Evolutionary conservation across 768 basidiomycete species (phyloP).

Genomic region (Boletus subcaerulescens): DNA sequence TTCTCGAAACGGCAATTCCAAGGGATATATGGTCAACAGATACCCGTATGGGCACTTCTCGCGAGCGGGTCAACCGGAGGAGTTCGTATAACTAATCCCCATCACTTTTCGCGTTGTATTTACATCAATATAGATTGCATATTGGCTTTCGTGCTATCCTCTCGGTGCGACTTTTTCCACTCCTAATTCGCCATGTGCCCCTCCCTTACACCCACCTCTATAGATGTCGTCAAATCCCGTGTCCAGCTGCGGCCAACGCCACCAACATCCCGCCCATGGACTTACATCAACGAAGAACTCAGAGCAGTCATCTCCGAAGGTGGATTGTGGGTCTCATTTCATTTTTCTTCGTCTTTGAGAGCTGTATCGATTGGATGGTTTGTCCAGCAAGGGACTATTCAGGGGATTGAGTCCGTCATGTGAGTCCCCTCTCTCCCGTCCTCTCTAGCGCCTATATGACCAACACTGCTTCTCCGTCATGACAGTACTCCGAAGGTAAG

Average conservation of each 20-base stretch:
- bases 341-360: background rate
- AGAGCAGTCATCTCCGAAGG: constrained; percentile 63
- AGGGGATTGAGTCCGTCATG: constrained; percentile 74
- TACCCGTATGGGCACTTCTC: constrained; percentile 85
- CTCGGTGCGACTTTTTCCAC: constrained; percentile 47
- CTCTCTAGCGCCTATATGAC: background rate
- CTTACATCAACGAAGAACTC: constrained; percentile 76
- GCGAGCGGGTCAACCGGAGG: constrained; percentile 83
- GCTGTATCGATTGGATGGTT: background rate
- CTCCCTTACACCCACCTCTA: background rate
- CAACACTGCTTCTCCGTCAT: background rate
- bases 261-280: constrained; percentile 67
- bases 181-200: background rate
- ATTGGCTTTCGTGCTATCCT: constrained; percentile 94
- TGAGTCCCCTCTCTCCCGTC: constrained; percentile 34
- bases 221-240: constrained; percentile 90
- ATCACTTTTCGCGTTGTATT: background rate
- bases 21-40: constrained; percentile 54
- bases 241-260: constrained; percentile 77
- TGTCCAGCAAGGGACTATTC: constrained; percentile 54
- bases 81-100: constrained; percentile 40
- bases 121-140: constrained; percentile 16
- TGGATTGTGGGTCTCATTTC: constrained; percentile 55
- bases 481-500: constrained; percentile 62
- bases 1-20: constrained; percentile 79